These are phyloP conservation scores for Nicotiana rustica DNA, from an alignment of 305 asterid species.

Conservation along the genomic window DNA sequence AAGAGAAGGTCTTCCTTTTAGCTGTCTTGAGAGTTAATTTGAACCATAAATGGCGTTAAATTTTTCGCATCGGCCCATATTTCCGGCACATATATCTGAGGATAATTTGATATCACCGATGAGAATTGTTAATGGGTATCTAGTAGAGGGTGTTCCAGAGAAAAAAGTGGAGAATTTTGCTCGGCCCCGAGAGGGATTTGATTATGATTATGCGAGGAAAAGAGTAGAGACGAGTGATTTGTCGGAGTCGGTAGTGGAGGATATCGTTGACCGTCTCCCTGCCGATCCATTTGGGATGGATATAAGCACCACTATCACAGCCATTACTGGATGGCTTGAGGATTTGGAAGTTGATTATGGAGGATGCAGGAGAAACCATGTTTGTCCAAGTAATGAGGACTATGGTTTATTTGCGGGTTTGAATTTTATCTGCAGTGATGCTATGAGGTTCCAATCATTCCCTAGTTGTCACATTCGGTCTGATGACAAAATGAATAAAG, in stretches of 20 bases:
- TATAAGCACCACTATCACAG: constrained; percentile 67
- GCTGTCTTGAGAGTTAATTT: constrained; percentile 31
- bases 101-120: constrained; percentile 67
- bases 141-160: constrained; percentile 67
- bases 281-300: constrained; percentile 66
- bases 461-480: constrained; percentile 39
- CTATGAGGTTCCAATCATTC: constrained; percentile 55
- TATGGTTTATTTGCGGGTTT: constrained; percentile 60
- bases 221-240: constrained; percentile 50
- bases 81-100: constrained; percentile 62
- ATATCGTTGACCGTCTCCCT: constrained; percentile 74
- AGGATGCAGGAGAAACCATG: constrained; percentile 47
- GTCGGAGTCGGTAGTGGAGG: constrained; percentile 52
- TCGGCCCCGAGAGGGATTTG: constrained; percentile 53
- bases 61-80: constrained; percentile 67
- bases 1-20: constrained; percentile 3
- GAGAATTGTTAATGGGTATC: constrained; percentile 67
- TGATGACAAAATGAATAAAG: constrained; percentile 40
- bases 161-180: constrained; percentile 56
- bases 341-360: constrained; percentile 68
- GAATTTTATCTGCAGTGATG: constrained; percentile 60
- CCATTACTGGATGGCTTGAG: constrained; percentile 79
- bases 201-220: constrained; percentile 45
- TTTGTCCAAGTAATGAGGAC: constrained; percentile 47
- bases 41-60: constrained; percentile 82